phyloP scores from a whole-genome alignment of 176 grass and related monocot genomes.

The Oryza glumipatula region DNA sequence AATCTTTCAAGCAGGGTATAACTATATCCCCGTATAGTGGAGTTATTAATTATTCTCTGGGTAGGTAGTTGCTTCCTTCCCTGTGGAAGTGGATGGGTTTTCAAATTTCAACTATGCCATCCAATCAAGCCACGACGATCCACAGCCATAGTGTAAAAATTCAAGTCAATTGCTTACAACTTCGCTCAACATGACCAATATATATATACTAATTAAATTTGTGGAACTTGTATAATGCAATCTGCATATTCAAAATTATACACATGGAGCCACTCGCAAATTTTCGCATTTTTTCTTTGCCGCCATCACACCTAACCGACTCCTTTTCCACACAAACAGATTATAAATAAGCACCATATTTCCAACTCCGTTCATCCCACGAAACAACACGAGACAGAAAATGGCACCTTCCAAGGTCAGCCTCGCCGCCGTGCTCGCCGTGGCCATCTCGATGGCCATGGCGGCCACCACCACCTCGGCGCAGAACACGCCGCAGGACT shows the following conservation, averaged over 20 bases:
- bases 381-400: not conserved
- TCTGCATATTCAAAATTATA: no score
- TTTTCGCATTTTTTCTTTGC: not conserved
- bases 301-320: not conserved
- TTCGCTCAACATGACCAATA: no score
- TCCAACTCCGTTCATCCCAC: not conserved
- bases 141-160: no score
- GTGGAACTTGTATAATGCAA: no score
- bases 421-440: not conserved
- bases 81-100: not conserved
- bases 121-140: not conserved
- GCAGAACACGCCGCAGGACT: conserved; percentile 61
- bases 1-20: no score
- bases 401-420: conserved; percentile 1
- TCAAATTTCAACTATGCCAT: not conserved
- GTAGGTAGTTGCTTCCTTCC: no score
- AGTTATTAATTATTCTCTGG: no score
- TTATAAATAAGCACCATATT: conserved; percentile 3
- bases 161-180: no score
- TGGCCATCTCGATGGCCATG: not conserved
- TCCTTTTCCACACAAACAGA: not conserved
- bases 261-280: no score
- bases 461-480: conserved; percentile 4
- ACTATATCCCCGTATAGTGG: no score
- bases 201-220: not conserved